These are phyloP conservation scores for Cucumis cinereus DNA, from an alignment of 306 rosid species.

Conservation along the genomic window DNA sequence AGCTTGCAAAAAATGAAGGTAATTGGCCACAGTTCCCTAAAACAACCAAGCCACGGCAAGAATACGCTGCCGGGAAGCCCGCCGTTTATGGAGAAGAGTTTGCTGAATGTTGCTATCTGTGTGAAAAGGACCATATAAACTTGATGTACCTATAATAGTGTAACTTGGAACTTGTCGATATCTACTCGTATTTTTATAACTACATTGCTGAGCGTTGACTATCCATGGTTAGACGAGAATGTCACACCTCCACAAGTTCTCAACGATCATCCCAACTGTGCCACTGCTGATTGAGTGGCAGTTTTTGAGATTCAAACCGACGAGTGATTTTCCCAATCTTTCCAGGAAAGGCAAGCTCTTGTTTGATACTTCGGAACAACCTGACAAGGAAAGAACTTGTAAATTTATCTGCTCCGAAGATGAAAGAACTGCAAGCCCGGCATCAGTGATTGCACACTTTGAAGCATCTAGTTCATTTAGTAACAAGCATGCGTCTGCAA, in stretches of 20 bases:
- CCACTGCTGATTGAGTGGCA: constrained; percentile 7
- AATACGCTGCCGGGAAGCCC: not conserved
- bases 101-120: constrained; percentile 5
- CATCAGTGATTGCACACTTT: constrained; percentile 1
- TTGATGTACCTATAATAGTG: not conserved
- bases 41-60: constrained; percentile 2
- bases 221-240: constrained; percentile 10
- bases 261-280: not conserved
- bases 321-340: constrained; percentile 7
- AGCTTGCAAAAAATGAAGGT: constrained; percentile 10
- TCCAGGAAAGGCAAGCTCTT: constrained; percentile 10
- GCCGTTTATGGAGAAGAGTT: not conserved
- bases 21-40: constrained; percentile 1
- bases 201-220: not conserved
- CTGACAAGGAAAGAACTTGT: constrained; percentile 10
- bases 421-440: constrained; percentile 2
- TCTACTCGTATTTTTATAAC: constrained; percentile 1
- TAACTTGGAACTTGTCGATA: not conserved
- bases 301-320: constrained; percentile 9
- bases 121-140: constrained; percentile 1
- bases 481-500: constrained; percentile 2
- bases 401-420: constrained; percentile 2
- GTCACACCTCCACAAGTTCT: constrained; percentile 12
- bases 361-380: constrained; percentile 7
- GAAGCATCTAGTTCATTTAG: constrained; percentile 10